Conservation (phyloP, 306 rosid genomes). For the Adenanthera pavonina region DNA sequence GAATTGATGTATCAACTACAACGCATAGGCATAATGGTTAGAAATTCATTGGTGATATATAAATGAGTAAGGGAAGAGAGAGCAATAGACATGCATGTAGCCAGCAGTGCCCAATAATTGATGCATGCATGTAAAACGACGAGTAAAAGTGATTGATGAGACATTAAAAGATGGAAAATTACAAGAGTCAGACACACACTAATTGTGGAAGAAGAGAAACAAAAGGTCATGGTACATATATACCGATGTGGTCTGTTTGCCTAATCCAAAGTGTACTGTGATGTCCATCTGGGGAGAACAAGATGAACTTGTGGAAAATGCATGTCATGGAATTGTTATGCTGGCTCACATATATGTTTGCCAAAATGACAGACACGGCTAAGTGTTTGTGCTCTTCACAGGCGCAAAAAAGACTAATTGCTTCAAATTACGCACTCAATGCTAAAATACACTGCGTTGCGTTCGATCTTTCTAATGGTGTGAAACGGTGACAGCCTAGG, state of each 20-base stretch:
- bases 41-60: background rate
- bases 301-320: too few relatives aligned
- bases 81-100: too few relatives aligned
- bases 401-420: too few relatives aligned
- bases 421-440: too few relatives aligned
- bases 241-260: background rate
- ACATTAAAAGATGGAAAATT: background rate
- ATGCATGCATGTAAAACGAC: background rate
- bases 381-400: too few relatives aligned
- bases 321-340: too few relatives aligned
- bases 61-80: conserved; percentile 7
- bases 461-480: too few relatives aligned
- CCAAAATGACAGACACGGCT: too few relatives aligned
- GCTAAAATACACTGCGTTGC: too few relatives aligned
- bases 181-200: background rate
- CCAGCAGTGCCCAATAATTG: background rate
- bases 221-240: background rate
- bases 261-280: background rate
- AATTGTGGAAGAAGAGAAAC: background rate
- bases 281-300: too few relatives aligned
- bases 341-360: too few relatives aligned
- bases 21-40: background rate
- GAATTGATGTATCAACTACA: background rate
- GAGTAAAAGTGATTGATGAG: background rate
- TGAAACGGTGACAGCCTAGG: too few relatives aligned